Percentiles rank a stretch among this genome's conserved stretches.
Evolutionary conservation across 805 yeast species (phyloP).

Genomic region (Clavispora vitiphila): DNA sequence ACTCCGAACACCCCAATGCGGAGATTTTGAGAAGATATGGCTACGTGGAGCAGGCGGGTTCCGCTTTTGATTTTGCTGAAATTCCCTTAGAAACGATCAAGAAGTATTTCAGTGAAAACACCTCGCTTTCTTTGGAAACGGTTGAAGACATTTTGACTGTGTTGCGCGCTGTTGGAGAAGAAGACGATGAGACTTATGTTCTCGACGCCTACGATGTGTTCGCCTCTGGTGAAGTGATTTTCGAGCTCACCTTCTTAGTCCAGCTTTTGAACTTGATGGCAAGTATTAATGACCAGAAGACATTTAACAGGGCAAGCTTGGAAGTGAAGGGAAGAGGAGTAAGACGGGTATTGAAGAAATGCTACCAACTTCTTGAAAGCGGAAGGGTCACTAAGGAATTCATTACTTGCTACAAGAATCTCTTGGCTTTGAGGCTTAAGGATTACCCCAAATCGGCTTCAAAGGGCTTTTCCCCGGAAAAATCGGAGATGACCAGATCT

Average conservation of each 20-base stretch:
- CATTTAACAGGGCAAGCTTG: constrained; percentile 24
- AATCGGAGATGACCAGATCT: constrained; percentile 13
- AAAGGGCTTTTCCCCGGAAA: constrained; percentile 14
- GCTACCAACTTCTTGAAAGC: constrained; percentile 55
- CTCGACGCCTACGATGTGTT: constrained; percentile 62
- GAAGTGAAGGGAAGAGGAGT: constrained; percentile 20
- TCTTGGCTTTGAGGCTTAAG: constrained; percentile 31
- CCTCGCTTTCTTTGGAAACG: constrained; percentile 18
- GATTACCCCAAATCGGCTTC: constrained; percentile 44
- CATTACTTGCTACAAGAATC: constrained; percentile 23
- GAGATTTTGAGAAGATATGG: constrained; percentile 90
- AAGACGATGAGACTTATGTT: constrained; percentile 36
- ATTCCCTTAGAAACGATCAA: constrained; percentile 44
- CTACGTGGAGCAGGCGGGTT: constrained; percentile 71
- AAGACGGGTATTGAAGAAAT: constrained; percentile 51
- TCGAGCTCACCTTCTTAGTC: constrained; percentile 53
- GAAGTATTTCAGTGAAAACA: constrained; percentile 25
- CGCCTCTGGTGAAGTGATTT: constrained; percentile 48
- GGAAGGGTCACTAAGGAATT: constrained; percentile 41
- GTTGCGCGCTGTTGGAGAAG: constrained; percentile 28
- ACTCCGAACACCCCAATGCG: constrained; percentile 88
- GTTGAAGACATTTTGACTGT: constrained; percentile 33
- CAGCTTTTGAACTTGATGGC: constrained; percentile 43
- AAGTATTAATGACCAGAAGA: constrained; percentile 19
- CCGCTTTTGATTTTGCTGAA: constrained; percentile 79